Conservation (phyloP, 345 rosid species). For the Lumnitzera racemosa region DNA sequence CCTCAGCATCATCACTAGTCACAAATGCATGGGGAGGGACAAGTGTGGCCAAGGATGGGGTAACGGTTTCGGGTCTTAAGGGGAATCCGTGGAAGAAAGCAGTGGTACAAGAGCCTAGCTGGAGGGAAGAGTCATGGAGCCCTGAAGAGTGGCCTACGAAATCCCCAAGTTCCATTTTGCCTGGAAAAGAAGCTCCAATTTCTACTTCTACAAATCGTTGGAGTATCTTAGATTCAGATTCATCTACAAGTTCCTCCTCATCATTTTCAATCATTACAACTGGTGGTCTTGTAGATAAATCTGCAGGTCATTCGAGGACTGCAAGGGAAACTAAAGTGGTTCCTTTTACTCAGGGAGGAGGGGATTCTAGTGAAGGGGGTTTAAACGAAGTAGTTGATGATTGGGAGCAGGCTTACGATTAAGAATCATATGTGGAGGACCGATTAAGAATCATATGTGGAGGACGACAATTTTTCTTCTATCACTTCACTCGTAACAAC, state of each 20-base stretch:
- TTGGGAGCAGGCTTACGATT: constrained; percentile 84
- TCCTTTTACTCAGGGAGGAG: constrained; percentile 17
- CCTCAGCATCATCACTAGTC: constrained; percentile 22
- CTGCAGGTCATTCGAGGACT: constrained; percentile 10
- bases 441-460: constrained; percentile 23
- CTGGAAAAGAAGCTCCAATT: constrained; percentile 42
- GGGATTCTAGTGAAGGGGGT: constrained; percentile 16
- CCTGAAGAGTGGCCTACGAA: constrained; percentile 39
- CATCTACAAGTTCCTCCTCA: constrained; percentile 23
- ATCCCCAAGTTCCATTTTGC: constrained; percentile 45
- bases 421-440: constrained; percentile 7
- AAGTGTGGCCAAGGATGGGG: constrained; percentile 26
- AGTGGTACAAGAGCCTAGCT: constrained; percentile 47
- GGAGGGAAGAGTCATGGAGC: constrained; percentile 64
- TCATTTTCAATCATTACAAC: constrained; percentile 8
- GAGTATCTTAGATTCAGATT: constrained; percentile 54
- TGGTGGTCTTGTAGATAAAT: constrained; percentile 16
- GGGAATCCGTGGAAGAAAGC: constrained; percentile 86
- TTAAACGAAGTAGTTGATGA: constrained; percentile 56
- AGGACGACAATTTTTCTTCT: background rate
- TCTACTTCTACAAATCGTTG: constrained; percentile 57
- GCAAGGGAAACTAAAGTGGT: constrained; percentile 24
- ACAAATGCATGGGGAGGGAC: constrained; percentile 59
- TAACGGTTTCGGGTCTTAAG: constrained; percentile 21
- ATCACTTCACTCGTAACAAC: background rate